Conservation (phyloP, 2,329 filamentous ascomycete species). For the Pyricularia sp. region DNA sequence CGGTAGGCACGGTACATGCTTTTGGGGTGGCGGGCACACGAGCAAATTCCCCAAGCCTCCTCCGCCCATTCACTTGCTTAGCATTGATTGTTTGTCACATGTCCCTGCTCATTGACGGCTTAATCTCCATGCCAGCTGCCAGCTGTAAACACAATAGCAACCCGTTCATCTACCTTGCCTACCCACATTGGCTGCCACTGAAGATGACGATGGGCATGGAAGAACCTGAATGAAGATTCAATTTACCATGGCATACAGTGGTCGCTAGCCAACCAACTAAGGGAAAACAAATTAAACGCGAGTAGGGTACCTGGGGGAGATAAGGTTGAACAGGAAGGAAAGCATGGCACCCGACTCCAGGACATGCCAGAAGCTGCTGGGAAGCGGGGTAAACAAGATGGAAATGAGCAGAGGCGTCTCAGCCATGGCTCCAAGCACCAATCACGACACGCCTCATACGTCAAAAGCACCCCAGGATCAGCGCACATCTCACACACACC, state of each 20-base stretch:
- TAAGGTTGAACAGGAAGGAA: neutral
- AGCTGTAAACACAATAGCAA: neutral
- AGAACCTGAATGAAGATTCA: neutral
- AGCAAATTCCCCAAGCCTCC: neutral
- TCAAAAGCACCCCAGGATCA: neutral
- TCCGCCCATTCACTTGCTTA: neutral
- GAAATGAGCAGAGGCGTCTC: neutral
- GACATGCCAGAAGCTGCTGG: neutral
- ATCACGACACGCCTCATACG: neutral
- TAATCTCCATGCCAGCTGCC: too few relatives aligned
- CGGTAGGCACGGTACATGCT: too few relatives aligned
- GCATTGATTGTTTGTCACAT: neutral
- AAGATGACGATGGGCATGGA: neutral
- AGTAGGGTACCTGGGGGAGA: neutral
- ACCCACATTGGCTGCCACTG: neutral
- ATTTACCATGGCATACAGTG: neutral
- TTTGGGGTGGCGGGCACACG: neutral
- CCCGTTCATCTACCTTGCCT: neutral
- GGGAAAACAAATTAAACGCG: neutral
- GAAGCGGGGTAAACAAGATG: neutral
- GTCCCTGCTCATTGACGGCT: neutral
- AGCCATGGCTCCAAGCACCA: neutral
- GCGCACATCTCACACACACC: neutral
- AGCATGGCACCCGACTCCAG: neutral
- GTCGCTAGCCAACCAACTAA: neutral